Evolutionary conservation across 768 basidiomycete species (phyloP).

Genomic region (Mycena latifolia): DNA sequence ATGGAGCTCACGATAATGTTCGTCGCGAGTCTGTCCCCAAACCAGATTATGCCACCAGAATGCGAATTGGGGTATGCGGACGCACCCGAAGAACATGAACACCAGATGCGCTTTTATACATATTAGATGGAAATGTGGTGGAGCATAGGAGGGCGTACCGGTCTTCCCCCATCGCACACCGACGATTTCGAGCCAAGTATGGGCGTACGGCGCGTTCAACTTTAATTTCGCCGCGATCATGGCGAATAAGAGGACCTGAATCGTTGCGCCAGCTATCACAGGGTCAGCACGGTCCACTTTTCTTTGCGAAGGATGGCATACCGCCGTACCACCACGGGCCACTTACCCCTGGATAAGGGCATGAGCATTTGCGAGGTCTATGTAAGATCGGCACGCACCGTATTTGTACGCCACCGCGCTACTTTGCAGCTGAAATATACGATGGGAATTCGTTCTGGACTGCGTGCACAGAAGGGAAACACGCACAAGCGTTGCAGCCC

Average conservation of each 20-base stretch:
- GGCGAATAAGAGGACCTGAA: conserved; percentile 93
- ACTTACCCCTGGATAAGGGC: conserved; percentile 62
- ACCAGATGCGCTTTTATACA: conserved; percentile 72
- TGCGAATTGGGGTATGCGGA: conserved; percentile 4
- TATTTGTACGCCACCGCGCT: conserved; percentile 89
- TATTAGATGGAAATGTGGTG: background rate
- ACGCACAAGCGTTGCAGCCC: conserved; percentile 79
- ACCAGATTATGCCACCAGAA: background rate
- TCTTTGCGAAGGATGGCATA: conserved; percentile 21
- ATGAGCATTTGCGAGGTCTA: background rate
- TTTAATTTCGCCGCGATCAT: conserved; percentile 93
- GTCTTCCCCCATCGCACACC: conserved; percentile 81
- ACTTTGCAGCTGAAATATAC: conserved; percentile 71
- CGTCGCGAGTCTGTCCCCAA: conserved; percentile 74
- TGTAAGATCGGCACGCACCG: conserved; percentile 49
- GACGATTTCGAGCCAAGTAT: conserved; percentile 93
- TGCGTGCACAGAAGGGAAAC: background rate
- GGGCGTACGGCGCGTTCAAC: conserved; percentile 88
- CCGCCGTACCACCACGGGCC: conserved; percentile 93
- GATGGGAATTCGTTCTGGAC: background rate
- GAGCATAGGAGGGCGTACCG: background rate
- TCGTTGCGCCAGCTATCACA: conserved; percentile 76
- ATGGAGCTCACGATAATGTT: conserved; percentile 94
- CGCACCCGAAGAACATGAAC: conserved; percentile 90
- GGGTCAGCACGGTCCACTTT: background rate